Base-by-base conservation (phyloP, 2,329 filamentous ascomycete genomes). In the Nigrospora oryzae region DNA sequence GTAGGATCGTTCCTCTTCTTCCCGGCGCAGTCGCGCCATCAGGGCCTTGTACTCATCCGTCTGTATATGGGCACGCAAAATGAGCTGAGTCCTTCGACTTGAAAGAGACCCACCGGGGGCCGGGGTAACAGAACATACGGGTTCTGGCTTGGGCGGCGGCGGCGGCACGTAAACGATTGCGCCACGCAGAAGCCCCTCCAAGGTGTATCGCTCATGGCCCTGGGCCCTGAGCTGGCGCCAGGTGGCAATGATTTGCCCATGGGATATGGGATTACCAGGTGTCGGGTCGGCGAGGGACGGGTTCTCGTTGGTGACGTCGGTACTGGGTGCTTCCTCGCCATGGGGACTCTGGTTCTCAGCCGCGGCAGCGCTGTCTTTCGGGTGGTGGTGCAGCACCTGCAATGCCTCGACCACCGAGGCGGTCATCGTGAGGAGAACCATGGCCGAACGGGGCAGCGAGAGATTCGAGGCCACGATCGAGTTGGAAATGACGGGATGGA, bases 1-100 rank as follows among this genome's bases (percentile, higher is more conserved):
- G 70, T 97, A 98, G 43, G 80, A 75, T 49, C 84, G 80, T 52
- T 82, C 77, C 69, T 97, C 90, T 67, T 91, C 85, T 56, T 93
- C 83, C 48, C 77, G 80, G 50, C 89, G 87, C 16, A 98, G 79
- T 14, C 84, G 81, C 19, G 82, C 81, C 89, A 97, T 97, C 2
- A 95, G 72, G 7, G 83, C 84, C 62, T 88, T 86, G 68, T 91
- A 97, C 66, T 95, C 85, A 8, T 81, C 70, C 1, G 84, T 84
- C 81, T 94, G 58, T 4, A 17, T 11, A 39, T 6, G 6, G 37
- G 48, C 11, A 45, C 23, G 23, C 8, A 28, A 10, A 28, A 28
- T 28, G 23, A 28, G 23, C 23, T 10, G 5, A 28, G 23, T 28
- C 23, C 7, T 28, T 28, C 23, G 23, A 28, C 5, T 28, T 10